Evolutionary conservation across 2,329 filamentous ascomycete genomes (phyloP).

Genomic region (Scopulariopsis brevicaulis): DNA sequence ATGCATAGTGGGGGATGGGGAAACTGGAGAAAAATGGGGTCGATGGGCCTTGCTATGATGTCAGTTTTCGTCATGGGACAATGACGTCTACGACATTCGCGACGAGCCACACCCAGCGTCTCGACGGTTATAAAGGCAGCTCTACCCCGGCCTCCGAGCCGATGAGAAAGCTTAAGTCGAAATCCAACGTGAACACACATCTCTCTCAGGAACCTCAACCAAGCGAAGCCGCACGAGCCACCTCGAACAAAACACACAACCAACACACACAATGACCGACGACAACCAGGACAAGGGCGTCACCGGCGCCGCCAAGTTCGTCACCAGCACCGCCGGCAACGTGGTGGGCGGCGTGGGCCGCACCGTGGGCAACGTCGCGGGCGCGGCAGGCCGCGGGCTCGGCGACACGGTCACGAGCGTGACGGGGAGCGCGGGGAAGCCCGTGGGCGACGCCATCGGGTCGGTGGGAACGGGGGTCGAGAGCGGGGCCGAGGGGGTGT

Average conservation of each 20-base stretch:
- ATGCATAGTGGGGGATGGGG: no score
- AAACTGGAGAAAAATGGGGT: no score
- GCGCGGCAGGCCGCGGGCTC: conserved; percentile 43
- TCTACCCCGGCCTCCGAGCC: no score
- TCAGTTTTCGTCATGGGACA: no score
- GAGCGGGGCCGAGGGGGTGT: conserved; percentile 33
- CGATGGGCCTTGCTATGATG: no score
- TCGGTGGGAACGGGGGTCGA: conserved; percentile 42
- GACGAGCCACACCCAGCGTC: no score
- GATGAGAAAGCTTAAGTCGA: no score
- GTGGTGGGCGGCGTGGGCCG: conserved; percentile 25
- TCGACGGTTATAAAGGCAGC: no score
- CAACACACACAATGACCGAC: background rate
- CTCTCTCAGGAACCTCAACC: background rate
- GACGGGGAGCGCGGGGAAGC: conserved; percentile 40
- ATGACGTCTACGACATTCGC: no score
- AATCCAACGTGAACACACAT: no score
- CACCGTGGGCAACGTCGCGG: conserved; percentile 27
- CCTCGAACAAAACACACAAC: no score
- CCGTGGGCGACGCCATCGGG: conserved; percentile 42
- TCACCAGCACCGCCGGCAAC: conserved; percentile 28
- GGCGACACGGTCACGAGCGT: conserved; percentile 42
- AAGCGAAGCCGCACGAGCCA: background rate
- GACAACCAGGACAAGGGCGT: conserved; percentile 11
- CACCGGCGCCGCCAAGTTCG: conserved; percentile 22